Percentiles rank a stretch among this genome's conserved stretches.
Conservation (phyloP, 2,329 filamentous ascomycete species). For the Boeremia lycopersici region DNA sequence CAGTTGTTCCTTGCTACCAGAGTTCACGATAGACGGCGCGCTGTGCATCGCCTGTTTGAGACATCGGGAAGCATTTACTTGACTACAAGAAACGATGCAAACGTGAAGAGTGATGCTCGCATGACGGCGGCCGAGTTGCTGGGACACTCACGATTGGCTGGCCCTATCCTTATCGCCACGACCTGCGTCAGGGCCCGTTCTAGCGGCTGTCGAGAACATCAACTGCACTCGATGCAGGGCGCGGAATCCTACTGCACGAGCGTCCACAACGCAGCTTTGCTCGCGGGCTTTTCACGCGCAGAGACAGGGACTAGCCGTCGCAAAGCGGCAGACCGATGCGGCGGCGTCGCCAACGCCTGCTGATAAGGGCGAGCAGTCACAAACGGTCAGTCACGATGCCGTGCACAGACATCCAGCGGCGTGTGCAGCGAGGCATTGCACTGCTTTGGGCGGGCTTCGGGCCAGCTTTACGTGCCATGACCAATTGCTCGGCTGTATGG, state of each 20-base stretch:
- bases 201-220: conserved; percentile 20
- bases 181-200: conserved; percentile 22
- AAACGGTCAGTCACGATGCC: conserved; percentile 9
- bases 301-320: not conserved
- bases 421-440: conserved; percentile 14
- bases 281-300: conserved; percentile 2
- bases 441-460: conserved; percentile 10
- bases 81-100: conserved; percentile 38
- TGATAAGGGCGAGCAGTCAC: conserved; percentile 16
- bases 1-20: conserved; percentile 11
- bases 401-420: conserved; percentile 17
- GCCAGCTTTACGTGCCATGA: conserved; percentile 20
- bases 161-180: conserved; percentile 35
- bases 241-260: conserved; percentile 12
- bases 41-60: conserved; percentile 12
- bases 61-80: conserved; percentile 23
- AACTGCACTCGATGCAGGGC: conserved; percentile 25
- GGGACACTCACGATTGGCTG: conserved; percentile 28
- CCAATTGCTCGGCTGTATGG: conserved; percentile 25
- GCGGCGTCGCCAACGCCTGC: conserved; percentile 3
- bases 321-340: conserved; percentile 7
- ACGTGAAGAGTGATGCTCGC: conserved; percentile 24
- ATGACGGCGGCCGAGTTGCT: conserved; percentile 35
- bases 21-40: conserved; percentile 13
- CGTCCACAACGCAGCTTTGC: not conserved